These are phyloP conservation scores for Suillus americanus DNA, from an alignment of 768 basidiomycete species.

Conservation along the genomic window DNA sequence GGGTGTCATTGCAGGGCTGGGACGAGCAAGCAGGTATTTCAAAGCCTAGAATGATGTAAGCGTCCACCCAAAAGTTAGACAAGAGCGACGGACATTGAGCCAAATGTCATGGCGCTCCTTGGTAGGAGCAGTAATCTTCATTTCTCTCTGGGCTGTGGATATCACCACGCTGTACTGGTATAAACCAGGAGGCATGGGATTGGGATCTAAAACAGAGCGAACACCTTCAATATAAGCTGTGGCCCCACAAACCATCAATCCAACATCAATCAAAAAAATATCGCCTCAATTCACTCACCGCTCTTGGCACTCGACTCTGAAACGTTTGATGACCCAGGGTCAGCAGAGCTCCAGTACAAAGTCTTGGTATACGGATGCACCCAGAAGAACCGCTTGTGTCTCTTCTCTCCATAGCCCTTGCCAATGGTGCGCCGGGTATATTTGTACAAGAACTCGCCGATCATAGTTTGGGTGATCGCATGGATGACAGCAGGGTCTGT, in stretches of 20 bases:
- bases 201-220: constrained; percentile 88
- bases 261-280: constrained; percentile 6
- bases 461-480: constrained; percentile 99
- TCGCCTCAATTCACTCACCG: constrained; percentile 56
- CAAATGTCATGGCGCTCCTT: constrained; percentile 97
- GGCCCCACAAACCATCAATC: constrained; percentile 10
- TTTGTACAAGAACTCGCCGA: constrained; percentile 97
- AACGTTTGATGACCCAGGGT: constrained; percentile 87
- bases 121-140: constrained; percentile 97
- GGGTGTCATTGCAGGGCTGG: constrained; percentile 34
- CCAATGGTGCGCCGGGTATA: constrained; percentile 90
- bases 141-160: constrained; percentile 91
- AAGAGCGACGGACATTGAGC: constrained; percentile 66
- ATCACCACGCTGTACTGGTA: constrained; percentile 92
- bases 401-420: constrained; percentile 84
- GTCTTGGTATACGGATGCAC: constrained; percentile 99
- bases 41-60: constrained; percentile 61
- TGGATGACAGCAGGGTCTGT: constrained; percentile 93
- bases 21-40: constrained; percentile 84
- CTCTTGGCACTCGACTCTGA: constrained; percentile 95
- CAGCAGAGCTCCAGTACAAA: constrained; percentile 93
- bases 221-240: constrained; percentile 93
- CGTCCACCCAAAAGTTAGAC: constrained; percentile 7
- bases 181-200: constrained; percentile 93
- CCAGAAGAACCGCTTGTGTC: constrained; percentile 98